Percentiles rank a stretch among this genome's conserved stretches.
Evolutionary conservation across 2,329 filamentous ascomycete species (phyloP).

Genomic region (Cladosporium sp.): DNA sequence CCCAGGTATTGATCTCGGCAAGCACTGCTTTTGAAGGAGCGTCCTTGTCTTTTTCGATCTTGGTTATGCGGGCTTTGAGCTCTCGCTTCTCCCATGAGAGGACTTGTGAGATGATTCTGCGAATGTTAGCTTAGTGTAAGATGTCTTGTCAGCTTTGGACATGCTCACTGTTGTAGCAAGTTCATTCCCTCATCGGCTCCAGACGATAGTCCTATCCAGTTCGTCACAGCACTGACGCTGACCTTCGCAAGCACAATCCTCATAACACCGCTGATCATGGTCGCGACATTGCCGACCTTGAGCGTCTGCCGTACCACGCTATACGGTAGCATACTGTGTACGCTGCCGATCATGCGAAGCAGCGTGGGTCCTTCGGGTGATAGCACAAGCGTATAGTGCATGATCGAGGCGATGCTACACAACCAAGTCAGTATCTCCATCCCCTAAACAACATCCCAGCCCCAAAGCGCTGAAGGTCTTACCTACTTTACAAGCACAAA

Average conservation of each 20-base stretch:
- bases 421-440: conserved; percentile 12
- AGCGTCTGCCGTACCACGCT: conserved; percentile 71
- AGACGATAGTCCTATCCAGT: conserved; percentile 74
- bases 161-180: conserved; percentile 62
- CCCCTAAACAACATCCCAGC: not conserved
- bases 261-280: conserved; percentile 77
- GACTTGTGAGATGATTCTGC: conserved; percentile 71
- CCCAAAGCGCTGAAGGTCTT: not conserved
- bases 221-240: conserved; percentile 71
- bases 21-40: conserved; percentile 63
- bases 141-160: not conserved
- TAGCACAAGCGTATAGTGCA: conserved; percentile 72
- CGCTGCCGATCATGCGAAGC: conserved; percentile 68
- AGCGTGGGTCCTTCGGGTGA: conserved; percentile 76
- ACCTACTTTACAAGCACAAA: conserved; percentile 70
- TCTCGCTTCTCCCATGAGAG: conserved; percentile 72
- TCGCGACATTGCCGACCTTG: conserved; percentile 74
- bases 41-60: conserved; percentile 64
- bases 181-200: conserved; percentile 79
- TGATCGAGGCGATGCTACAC: conserved; percentile 67
- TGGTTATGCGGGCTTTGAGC: conserved; percentile 65
- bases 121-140: not conserved
- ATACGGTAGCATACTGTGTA: conserved; percentile 72
- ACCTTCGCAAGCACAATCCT: conserved; percentile 75
- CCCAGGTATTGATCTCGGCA: conserved; percentile 61